Percentiles rank a stretch among this genome's conserved stretches.
phyloP scores from a whole-genome alignment of 495 filamentous ascomycete species.

The Tuber borchii region DNA sequence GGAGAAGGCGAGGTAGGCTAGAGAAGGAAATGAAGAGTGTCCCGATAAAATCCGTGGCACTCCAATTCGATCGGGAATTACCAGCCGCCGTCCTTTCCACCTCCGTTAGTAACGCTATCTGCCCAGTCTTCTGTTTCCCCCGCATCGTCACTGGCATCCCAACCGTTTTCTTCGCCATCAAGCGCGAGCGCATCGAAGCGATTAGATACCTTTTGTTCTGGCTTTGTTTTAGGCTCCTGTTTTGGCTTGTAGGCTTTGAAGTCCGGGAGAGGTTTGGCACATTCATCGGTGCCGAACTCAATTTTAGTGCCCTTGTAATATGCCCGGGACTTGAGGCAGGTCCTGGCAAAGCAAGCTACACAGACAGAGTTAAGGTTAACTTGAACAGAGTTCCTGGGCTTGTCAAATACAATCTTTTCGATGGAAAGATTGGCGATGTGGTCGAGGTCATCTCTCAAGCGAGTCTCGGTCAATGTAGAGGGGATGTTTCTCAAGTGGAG shows the following conservation, averaged over 20 bases:
- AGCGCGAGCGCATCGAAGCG: slow-evolving; percentile 28
- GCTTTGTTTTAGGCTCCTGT: slow-evolving; percentile 19
- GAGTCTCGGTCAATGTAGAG: slow-evolving; percentile 55
- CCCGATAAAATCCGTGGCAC: background rate
- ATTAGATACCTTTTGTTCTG: slow-evolving; percentile 24
- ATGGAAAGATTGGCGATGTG: slow-evolving; percentile 76
- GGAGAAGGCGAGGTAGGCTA: background rate
- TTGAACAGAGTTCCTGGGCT: slow-evolving; percentile 51
- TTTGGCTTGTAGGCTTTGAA: slow-evolving; percentile 20
- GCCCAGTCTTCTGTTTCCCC: slow-evolving; percentile 24
- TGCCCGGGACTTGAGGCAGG: slow-evolving; percentile 69
- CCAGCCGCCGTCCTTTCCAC: slow-evolving; percentile 14
- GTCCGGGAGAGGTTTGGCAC: slow-evolving; percentile 54
- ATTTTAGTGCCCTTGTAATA: slow-evolving; percentile 70
- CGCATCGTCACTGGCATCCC: slow-evolving; percentile 12
- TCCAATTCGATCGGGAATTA: slow-evolving; percentile 4
- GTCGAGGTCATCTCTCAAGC: slow-evolving; percentile 67
- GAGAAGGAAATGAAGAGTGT: background rate
- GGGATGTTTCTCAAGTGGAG: slow-evolving; percentile 58
- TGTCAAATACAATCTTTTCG: slow-evolving; percentile 56
- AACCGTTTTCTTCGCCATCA: slow-evolving; percentile 16
- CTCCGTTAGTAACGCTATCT: slow-evolving; percentile 14
- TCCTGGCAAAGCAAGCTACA: slow-evolving; percentile 65
- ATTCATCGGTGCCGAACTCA: slow-evolving; percentile 69
- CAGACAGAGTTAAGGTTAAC: slow-evolving; percentile 73